Conservation (phyloP, 208 protist species). For the Porcisia hertigi region DNA sequence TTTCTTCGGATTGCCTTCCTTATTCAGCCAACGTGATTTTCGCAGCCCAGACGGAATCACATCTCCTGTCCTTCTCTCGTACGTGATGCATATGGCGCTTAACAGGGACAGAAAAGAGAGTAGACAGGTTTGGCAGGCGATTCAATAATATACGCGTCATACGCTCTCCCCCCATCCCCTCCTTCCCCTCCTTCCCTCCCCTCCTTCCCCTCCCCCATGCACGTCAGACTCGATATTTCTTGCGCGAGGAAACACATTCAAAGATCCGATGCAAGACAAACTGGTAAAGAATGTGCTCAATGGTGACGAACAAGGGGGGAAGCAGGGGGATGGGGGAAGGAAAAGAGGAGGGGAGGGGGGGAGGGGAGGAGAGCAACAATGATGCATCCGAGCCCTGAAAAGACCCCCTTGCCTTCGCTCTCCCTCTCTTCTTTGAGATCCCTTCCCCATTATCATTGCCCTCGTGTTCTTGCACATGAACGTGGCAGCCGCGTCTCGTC, state of each 20-base stretch:
- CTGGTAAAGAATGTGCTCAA: neutral
- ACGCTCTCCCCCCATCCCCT: neutral
- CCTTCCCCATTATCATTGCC: neutral
- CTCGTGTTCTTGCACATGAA: neutral
- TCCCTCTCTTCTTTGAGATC: too few relatives aligned
- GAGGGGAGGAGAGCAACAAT: neutral
- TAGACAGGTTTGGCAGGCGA: too few relatives aligned
- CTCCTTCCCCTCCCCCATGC: neutral
- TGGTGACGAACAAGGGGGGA: neutral
- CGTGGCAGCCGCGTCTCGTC: neutral
- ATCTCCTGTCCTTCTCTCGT: neutral
- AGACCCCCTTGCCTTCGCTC: neutral
- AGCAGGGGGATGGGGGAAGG: too few relatives aligned
- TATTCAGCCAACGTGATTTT: neutral
- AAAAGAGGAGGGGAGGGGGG: too few relatives aligned
- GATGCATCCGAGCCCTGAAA: too few relatives aligned
- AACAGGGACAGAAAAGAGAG: too few relatives aligned
- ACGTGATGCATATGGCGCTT: too few relatives aligned
- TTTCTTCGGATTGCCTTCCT: too few relatives aligned
- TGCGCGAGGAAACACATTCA: neutral
- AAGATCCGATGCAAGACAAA: neutral
- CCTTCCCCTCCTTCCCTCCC: neutral
- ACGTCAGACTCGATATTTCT: neutral
- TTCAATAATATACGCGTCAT: too few relatives aligned
- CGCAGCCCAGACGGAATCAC: neutral